Evolutionary conservation across 2,329 filamentous ascomycete genomes (phyloP).

Genomic region (Xylaria sp.): DNA sequence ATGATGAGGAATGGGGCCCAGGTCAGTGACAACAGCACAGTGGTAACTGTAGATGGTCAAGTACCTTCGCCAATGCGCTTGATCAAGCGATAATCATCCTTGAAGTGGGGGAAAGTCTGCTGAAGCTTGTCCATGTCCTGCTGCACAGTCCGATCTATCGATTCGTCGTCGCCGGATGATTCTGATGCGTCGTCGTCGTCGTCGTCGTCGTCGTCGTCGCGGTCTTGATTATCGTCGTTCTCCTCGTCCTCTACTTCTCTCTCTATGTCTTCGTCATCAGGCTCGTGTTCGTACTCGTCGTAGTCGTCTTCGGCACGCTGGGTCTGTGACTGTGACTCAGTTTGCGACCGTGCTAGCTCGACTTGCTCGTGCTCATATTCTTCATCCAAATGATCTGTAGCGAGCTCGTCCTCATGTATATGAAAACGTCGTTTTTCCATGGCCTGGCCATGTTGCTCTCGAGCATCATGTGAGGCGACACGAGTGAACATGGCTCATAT

Average conservation of each 20-base stretch:
- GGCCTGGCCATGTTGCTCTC: slow-evolving; percentile 39
- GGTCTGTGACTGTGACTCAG: slow-evolving; percentile 39
- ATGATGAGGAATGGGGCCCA: background rate
- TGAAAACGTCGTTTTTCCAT: slow-evolving; percentile 51
- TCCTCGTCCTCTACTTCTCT: slow-evolving; percentile 54
- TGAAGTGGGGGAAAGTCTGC: slow-evolving; percentile 84
- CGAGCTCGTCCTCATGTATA: slow-evolving; percentile 51
- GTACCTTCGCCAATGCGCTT: slow-evolving; percentile 96
- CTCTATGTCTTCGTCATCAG: slow-evolving; percentile 48
- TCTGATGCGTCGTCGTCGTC: slow-evolving; percentile 59
- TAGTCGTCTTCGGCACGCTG: slow-evolving; percentile 50
- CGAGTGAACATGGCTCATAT: slow-evolving; percentile 25
- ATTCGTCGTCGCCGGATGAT: slow-evolving; percentile 68
- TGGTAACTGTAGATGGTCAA: background rate
- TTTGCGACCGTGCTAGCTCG: slow-evolving; percentile 48
- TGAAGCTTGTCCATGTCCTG: slow-evolving; percentile 91
- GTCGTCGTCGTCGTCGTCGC: slow-evolving; percentile 57
- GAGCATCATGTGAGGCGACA: slow-evolving; percentile 43
- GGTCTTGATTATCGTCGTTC: slow-evolving; percentile 52
- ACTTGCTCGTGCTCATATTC: slow-evolving; percentile 17
- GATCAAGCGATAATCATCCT: slow-evolving; percentile 85
- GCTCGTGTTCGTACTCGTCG: slow-evolving; percentile 45
- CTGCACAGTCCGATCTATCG: slow-evolving; percentile 74
- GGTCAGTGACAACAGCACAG: background rate
- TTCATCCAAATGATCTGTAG: slow-evolving; percentile 7